phyloP scores from a whole-genome alignment of 139 green algal genomes.

The Chlorella sp. region DNA sequence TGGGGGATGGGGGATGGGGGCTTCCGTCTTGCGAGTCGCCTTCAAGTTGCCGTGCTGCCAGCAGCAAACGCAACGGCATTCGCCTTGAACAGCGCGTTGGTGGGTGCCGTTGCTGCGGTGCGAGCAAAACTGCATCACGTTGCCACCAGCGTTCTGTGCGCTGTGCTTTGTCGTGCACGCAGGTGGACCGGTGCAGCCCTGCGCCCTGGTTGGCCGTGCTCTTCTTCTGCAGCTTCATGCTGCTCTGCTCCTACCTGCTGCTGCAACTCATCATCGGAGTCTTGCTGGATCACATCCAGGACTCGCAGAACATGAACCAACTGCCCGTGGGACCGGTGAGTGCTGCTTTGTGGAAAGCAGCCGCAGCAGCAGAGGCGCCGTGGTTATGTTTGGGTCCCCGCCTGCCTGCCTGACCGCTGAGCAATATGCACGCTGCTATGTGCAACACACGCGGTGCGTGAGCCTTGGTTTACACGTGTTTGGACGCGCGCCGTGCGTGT shows the following conservation, averaged over 20 bases:
- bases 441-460: no score
- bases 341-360: no score
- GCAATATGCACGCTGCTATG: no score
- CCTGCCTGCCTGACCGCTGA: no score
- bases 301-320: not conserved
- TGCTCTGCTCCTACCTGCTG: conserved; percentile 63
- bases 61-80: no score
- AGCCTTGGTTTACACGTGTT: no score
- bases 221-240: conserved; percentile 66
- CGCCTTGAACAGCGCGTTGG: no score
- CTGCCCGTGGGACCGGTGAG: conserved; percentile 1
- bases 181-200: conserved; percentile 31
- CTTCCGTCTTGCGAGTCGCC: no score
- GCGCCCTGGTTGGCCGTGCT: conserved; percentile 27
- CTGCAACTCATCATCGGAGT: conserved; percentile 65
- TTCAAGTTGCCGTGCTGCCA: no score
- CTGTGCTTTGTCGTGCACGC: not conserved
- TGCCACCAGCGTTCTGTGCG: not conserved
- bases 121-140: not conserved
- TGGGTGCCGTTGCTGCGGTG: no score
- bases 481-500: not conserved
- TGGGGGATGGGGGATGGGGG: no score
- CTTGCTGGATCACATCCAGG: conserved; percentile 20
- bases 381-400: no score
- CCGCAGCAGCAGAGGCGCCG: not conserved